A percentile compares a stretch with the other conserved stretches of the same genome.
Evolutionary conservation across 2,329 filamentous ascomycete genomes (phyloP).

Genomic region (Trichoderma breve): DNA sequence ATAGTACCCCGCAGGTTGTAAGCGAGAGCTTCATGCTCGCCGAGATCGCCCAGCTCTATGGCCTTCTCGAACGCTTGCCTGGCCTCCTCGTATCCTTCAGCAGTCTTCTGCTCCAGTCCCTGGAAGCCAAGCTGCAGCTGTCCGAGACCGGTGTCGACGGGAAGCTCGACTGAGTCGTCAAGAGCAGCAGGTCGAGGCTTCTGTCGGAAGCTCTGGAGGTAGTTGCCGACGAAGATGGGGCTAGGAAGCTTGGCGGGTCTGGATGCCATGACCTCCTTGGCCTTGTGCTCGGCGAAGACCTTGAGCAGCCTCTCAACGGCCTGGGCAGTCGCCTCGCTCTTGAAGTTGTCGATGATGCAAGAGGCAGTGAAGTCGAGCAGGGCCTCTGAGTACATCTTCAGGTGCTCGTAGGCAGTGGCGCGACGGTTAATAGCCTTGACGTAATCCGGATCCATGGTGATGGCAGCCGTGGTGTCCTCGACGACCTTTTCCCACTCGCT

Average conservation of each 20-base stretch:
- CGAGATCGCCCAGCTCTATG: conserved; percentile 76
- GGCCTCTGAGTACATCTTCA: conserved; percentile 86
- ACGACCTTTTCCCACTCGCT: conserved; percentile 94
- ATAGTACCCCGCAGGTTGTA: conserved; percentile 98
- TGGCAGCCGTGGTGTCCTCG: conserved; percentile 91
- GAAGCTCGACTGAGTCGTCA: conserved; percentile 75
- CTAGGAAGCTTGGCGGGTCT: conserved; percentile 87
- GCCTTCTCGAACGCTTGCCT: conserved; percentile 83
- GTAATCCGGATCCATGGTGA: conserved; percentile 91
- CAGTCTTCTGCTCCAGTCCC: conserved; percentile 80
- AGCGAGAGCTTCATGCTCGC: conserved; percentile 80
- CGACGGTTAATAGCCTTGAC: conserved; percentile 96
- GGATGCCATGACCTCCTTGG: conserved; percentile 82
- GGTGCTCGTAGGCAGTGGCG: conserved; percentile 94
- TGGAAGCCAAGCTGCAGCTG: conserved; percentile 81
- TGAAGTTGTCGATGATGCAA: conserved; percentile 98
- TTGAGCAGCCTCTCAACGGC: conserved; percentile 91
- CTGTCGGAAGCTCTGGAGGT: conserved; percentile 94
- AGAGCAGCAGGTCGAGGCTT: conserved; percentile 77
- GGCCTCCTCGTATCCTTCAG: conserved; percentile 88
- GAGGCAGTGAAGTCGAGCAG: conserved; percentile 97
- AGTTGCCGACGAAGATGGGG: conserved; percentile 96
- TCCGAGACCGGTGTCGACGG: conserved; percentile 76
- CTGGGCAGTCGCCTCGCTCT: conserved; percentile 83
- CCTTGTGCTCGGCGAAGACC: conserved; percentile 94